These are phyloP conservation scores for Tribonema minus DNA, from an alignment of 108 stramenopile species.

Conservation along the genomic window DNA sequence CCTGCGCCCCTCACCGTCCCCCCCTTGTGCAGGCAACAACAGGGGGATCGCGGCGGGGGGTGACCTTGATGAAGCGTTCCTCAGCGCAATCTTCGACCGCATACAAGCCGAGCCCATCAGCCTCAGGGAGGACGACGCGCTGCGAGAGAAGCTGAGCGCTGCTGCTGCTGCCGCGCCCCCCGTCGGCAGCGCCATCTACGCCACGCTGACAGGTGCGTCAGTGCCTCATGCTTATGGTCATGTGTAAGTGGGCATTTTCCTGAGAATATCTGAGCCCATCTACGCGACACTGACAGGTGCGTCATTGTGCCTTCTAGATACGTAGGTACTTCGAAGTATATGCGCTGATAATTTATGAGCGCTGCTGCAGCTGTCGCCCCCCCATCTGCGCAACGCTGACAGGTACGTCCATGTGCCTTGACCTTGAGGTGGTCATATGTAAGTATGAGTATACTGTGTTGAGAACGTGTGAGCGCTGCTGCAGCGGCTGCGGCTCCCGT, in stretches of 20 bases:
- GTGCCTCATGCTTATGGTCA: background rate
- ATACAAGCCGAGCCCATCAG: slow-evolving; percentile 89
- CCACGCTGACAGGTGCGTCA: background rate
- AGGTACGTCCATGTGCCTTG: too few species aligned
- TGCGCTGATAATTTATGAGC: background rate
- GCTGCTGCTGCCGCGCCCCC: background rate
- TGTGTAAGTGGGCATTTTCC: too few species aligned
- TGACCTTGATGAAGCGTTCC: slow-evolving; percentile 81
- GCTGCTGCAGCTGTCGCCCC: background rate
- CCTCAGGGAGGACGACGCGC: slow-evolving; percentile 87
- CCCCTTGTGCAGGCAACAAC: slow-evolving; percentile 89
- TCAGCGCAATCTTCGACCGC: slow-evolving; percentile 81
- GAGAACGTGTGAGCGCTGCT: background rate
- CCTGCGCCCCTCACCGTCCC: too few species aligned
- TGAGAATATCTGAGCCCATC: too few species aligned
- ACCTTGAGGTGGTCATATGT: background rate
- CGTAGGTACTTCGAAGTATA: background rate
- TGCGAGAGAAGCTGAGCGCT: background rate
- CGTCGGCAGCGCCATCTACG: background rate
- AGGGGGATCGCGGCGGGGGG: slow-evolving; percentile 90
- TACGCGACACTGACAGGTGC: background rate
- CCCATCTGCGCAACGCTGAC: background rate
- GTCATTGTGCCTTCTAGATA: background rate
- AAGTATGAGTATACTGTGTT: background rate
- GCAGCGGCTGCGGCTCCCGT: background rate